Base-by-base conservation (phyloP, 768 basidiomycete genomes). In the Phylloporus arenicola region DNA sequence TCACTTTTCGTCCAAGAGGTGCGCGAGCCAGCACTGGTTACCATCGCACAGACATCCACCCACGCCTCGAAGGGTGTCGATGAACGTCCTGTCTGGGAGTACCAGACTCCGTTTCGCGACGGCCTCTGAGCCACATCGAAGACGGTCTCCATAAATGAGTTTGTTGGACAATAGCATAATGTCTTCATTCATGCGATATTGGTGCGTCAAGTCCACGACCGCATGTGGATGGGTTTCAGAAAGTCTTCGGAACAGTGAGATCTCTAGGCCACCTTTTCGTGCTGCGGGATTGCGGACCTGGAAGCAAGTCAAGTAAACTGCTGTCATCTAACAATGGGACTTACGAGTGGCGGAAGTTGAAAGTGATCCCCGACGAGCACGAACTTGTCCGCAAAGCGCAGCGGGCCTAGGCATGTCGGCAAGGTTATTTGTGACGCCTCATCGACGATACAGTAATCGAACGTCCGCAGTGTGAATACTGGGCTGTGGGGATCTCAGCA, bases 401-500 rank as follows among this genome's bases (percentile, higher is more conserved):
- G 72, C 0, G 96, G 96, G 6, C 96, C 96, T 1, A 98, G 74
- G 60, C 92, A 97, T 0, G 93, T 95, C 0, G 96, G 96, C 2
- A 98, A 69, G 0, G 96, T 98, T 55, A 97, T 93, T 64, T 98
- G 95, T 0, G 96, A 97, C 0, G 96, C 96, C 65, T 99, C 96
- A 54, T 98, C 96, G 16, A 99, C 86, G 49, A 99, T 96, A 70
- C 95, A 98, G 60, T 91, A 93, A 64, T 99, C 93, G 61, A 98
- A 99, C 19, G 71, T 82, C 7, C 95, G 78, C 10, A 87, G 80
- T 42, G 78, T 77, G 68, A 99, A 98, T 7, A 99, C 61, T 0
- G 92, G 82, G 61, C 94, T 92, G 55, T 24, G 22, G 29, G 35
- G 34, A 38, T 46, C 31, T 57, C n/a, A 56, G 49, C 31, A 29